Percentiles rank a stretch among this genome's conserved stretches.
phyloP scores from a whole-genome alignment of 1,284 basidiomycete genomes.

The Fomitopsis schrenkii region DNA sequence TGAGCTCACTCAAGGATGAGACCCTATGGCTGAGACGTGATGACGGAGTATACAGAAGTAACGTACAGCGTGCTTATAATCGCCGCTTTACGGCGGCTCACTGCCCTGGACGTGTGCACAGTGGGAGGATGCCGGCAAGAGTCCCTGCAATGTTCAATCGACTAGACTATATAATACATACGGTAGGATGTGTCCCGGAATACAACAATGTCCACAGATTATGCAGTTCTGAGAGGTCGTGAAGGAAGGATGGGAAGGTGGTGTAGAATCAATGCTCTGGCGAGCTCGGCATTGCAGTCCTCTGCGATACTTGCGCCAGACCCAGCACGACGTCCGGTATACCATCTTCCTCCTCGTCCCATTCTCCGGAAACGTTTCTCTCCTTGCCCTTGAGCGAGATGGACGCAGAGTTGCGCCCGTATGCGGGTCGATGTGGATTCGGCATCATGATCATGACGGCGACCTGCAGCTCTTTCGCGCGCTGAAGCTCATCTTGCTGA shows the following conservation, averaged over 20 bases:
- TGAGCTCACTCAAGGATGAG: neutral
- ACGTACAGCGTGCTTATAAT: neutral
- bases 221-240: neutral
- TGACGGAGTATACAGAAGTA: neutral
- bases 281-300: neutral
- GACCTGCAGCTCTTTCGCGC: slow-evolving; percentile 36
- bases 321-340: slow-evolving; percentile 47
- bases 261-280: neutral
- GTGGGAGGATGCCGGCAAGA: no score
- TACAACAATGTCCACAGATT: neutral
- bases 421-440: slow-evolving; percentile 28
- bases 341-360: slow-evolving; percentile 29
- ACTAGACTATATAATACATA: neutral
- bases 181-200: neutral
- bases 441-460: slow-evolving; percentile 66
- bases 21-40: neutral
- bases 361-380: slow-evolving; percentile 15
- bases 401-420: slow-evolving; percentile 7
- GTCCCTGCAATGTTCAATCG: neutral
- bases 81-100: no score
- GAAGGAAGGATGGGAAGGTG: neutral
- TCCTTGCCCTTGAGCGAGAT: slow-evolving; percentile 25
- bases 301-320: slow-evolving; percentile 32
- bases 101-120: no score
- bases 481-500: slow-evolving; percentile 13